Evolutionary conservation across 306 rosid species (phyloP), one percentile per base, ranked within the genome.

Genomic region (Rubus parviflorus): DNA sequence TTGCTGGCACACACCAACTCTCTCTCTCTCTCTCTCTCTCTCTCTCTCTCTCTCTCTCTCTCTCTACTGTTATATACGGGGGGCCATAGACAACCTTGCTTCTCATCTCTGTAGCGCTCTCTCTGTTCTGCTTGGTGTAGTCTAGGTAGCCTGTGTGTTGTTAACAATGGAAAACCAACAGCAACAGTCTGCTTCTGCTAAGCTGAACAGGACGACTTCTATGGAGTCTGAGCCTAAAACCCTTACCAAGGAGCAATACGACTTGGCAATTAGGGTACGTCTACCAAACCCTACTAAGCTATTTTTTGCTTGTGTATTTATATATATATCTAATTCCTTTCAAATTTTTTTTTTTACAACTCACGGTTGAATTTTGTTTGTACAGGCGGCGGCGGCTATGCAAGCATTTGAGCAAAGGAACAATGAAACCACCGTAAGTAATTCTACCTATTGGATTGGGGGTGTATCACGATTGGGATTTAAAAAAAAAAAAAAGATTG

Each of bases 211-310:
- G 71, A 75, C 52, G 19, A 15, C 68, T 38, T 89, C 90, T 45
- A 19, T 87, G 14, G 88, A 81, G 0, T 6, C 70, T 23, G 91
- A 89, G 51, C 93, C 93, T 0, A 87, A 82, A 49, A 89, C 89
- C 0, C 77, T 87, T 0, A 51, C 58, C 3, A 56, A 47, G 41
- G 75, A 66, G 6, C 87, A 89, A 67, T 40, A 81, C 14, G 56
- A 75, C 10, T 19, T 74, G 20, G 91, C 88, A 30, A 30, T 30
- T 20, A 75, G 88, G 88, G 89, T 87, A 68, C 63, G 13, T 22
- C 20, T 57, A 6, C 63, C 25, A 57, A 57, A 57, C 63, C 63
- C 63, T 57, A 57, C 63, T 57, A 35, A 57, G 15, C 7, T 9
- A 20, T 22, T 20, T 22, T 6, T 56, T 56, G 35, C 30, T 56